Conservation (phyloP, 2,329 filamentous ascomycete species). For the Alternaria novae-zelandiae region DNA sequence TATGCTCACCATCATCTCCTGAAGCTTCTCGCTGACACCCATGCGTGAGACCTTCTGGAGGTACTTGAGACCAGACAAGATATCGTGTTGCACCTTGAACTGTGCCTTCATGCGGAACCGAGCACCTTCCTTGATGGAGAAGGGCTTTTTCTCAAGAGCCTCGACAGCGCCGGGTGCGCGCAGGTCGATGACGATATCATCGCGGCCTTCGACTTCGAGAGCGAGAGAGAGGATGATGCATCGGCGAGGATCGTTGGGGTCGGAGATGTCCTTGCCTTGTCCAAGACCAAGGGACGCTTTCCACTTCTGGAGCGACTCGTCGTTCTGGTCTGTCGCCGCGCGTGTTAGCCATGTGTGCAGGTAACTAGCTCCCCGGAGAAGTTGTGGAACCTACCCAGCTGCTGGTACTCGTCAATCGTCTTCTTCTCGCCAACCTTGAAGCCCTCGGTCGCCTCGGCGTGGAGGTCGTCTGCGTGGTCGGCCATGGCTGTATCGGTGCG, state of each 20-base stretch:
- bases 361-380: background rate
- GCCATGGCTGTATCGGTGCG: slow-evolving; percentile 32
- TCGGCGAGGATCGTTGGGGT: slow-evolving; percentile 77
- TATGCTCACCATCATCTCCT: slow-evolving; percentile 89
- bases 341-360: slow-evolving; percentile 9
- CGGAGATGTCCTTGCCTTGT: slow-evolving; percentile 59
- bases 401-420: slow-evolving; percentile 90
- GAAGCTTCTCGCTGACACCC: slow-evolving; percentile 87
- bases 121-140: slow-evolving; percentile 95
- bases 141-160: slow-evolving; percentile 86
- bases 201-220: slow-evolving; percentile 81
- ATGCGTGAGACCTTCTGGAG: slow-evolving; percentile 92
- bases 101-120: slow-evolving; percentile 92
- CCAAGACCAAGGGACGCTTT: slow-evolving; percentile 93
- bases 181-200: slow-evolving; percentile 88
- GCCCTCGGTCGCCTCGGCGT: slow-evolving; percentile 87
- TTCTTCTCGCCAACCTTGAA: slow-evolving; percentile 99
- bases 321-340: slow-evolving; percentile 65
- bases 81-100: slow-evolving; percentile 97
- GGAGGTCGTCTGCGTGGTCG: slow-evolving; percentile 74
- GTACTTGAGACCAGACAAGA: slow-evolving; percentile 93
- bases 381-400: slow-evolving; percentile 74
- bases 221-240: slow-evolving; percentile 93
- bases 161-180: slow-evolving; percentile 74
- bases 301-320: slow-evolving; percentile 96